Percentiles rank a stretch among this genome's conserved stretches.
Evolutionary conservation across 768 basidiomycete genomes (phyloP).

Genomic region (Lactarius deliciosus): DNA sequence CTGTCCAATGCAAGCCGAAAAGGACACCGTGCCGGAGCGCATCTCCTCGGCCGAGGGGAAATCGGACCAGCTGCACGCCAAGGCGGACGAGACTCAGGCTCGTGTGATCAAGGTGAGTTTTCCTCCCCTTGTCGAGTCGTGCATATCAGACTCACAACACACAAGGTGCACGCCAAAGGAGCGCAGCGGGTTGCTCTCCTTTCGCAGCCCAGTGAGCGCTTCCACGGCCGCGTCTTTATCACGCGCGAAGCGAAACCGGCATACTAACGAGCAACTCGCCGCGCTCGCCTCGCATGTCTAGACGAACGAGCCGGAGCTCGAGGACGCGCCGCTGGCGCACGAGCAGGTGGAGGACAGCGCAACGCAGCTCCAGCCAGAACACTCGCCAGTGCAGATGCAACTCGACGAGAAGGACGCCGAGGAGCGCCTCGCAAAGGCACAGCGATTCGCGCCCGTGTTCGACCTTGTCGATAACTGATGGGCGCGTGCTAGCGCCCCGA

Average conservation of each 20-base stretch:
- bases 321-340: too few relatives aligned
- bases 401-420: too few relatives aligned
- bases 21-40: slow-evolving; percentile 68
- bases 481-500: slow-evolving; percentile 53
- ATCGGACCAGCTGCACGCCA: slow-evolving; percentile 56
- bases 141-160: background rate
- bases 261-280: slow-evolving; percentile 65
- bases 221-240: slow-evolving; percentile 62
- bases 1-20: slow-evolving; percentile 80
- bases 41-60: slow-evolving; percentile 59
- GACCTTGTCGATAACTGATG: slow-evolving; percentile 7
- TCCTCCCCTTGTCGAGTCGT: too few relatives aligned
- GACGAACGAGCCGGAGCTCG: slow-evolving; percentile 61
- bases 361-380: slow-evolving; percentile 28
- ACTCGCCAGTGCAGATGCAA: too few relatives aligned
- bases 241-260: slow-evolving; percentile 52
- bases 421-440: slow-evolving; percentile 63
- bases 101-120: slow-evolving; percentile 50
- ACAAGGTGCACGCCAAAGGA: slow-evolving; percentile 56
- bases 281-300: slow-evolving; percentile 51
- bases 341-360: too few relatives aligned
- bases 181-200: slow-evolving; percentile 59
- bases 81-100: slow-evolving; percentile 54
- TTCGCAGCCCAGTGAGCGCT: slow-evolving; percentile 52
- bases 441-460: slow-evolving; percentile 18